Percentiles rank a stretch among this genome's conserved stretches.
These are phyloP conservation scores for Monosporascus ibericus DNA, from an alignment of 2,329 filamentous ascomycete genomes.

Conservation along the genomic window DNA sequence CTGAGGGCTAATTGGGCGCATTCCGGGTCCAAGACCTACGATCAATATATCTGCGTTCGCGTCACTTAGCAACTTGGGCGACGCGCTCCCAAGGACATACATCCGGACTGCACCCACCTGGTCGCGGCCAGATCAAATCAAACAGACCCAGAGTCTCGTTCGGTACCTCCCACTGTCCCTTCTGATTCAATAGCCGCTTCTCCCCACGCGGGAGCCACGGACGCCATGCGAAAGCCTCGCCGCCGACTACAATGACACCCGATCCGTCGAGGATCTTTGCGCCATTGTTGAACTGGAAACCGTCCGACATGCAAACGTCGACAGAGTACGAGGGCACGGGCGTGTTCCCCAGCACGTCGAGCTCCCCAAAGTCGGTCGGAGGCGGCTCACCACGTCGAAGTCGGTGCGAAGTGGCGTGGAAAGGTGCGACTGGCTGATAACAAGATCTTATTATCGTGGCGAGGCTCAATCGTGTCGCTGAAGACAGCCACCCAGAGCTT, in stretches of 20 bases:
- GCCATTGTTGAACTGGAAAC: conserved; percentile 83
- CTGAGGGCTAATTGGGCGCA: conserved; percentile 69
- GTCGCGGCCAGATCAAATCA: conserved; percentile 77
- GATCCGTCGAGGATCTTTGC: conserved; percentile 61
- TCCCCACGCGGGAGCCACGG: conserved; percentile 58
- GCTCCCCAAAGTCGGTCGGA: conserved; percentile 59
- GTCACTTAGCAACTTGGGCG: background rate
- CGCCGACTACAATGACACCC: conserved; percentile 73
- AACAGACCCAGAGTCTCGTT: conserved; percentile 68
- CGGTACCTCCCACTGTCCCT: conserved; percentile 75
- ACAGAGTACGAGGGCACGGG: conserved; percentile 76
- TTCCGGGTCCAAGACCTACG: conserved; percentile 73
- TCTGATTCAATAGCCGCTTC: conserved; percentile 59
- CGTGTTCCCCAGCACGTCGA: conserved; percentile 74
- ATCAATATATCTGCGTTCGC: conserved; percentile 67
- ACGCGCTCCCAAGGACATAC: background rate
- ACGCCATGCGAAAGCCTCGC: conserved; percentile 83
- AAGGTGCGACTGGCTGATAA: conserved; percentile 7
- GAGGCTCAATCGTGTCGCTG: background rate
- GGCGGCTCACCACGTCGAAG: conserved; percentile 18
- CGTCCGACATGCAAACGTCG: conserved; percentile 73
- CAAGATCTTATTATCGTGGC: conserved; percentile 1
- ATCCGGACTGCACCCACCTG: conserved; percentile 52
- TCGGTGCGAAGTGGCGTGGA: conserved; percentile 14
- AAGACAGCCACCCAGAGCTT: conserved; percentile 6